Base-by-base conservation (phyloP, 2,329 filamentous ascomycete species). In the Cadophora sp. region DNA sequence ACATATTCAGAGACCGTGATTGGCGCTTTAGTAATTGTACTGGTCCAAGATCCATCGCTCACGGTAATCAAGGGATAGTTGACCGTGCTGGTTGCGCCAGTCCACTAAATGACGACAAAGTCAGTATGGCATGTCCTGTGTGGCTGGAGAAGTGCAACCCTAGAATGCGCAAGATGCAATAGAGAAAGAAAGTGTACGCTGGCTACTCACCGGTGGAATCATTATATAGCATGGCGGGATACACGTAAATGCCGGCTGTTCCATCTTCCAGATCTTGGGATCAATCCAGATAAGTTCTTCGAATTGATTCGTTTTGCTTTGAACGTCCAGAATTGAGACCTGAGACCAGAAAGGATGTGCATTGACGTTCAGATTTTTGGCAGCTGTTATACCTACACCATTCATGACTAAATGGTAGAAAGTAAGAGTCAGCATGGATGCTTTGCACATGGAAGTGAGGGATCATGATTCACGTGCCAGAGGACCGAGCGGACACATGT, bases 311-410 rank as follows among this genome's bases (percentile, higher is more conserved):
- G 4, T 6, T 3, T 45, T 50, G 47, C n/a, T 24, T 7, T 20
- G 1, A 13, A 22, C 13, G 24, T 22, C n/a, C 8, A 18, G n/a
- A 18, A 50, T 11, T 4, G 5, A 24, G n/a, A 78, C 68, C 45
- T 78, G 75, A 8, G 72, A 74, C 76, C 76, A 78, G 16, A 33
- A 47, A 5, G 76, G 76, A 41, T 79, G 76, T 13, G 39, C 41
- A 1, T 75, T 65, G 11, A 77, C 69, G 58, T 73, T 73, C 5
- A 76, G 66, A 62, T 78, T 77, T 45, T 77, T 75, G 9, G 59
- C 45, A 9, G 77, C 74, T 13, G 24, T 5, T 53, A 79, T 73
- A 13, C 64, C 71, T 30, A 72, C 64, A 18, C 74, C 74, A 55
- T 77, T 71, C 33, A 70, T 68, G 7, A 74, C n/a, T n/a, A n/a